phyloP scores from a whole-genome alignment of 495 filamentous ascomycete genomes.

The Penicillium dipodomyicola region DNA sequence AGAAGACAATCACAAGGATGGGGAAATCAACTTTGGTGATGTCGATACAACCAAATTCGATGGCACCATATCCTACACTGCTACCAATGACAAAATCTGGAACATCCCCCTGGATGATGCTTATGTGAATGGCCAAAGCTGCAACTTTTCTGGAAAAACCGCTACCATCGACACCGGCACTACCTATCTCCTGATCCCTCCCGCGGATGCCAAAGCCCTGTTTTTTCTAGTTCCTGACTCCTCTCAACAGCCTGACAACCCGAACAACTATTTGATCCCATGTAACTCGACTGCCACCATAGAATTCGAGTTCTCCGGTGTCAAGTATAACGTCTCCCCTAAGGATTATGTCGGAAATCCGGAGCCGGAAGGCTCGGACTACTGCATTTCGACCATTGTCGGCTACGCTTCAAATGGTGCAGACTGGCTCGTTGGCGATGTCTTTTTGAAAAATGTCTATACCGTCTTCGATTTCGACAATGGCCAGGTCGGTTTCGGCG shows the following conservation, averaged over 20 bases:
- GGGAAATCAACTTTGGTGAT: conserved; percentile 73
- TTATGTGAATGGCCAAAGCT: conserved; percentile 53
- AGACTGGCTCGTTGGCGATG: conserved; percentile 76
- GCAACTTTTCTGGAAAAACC: conserved; percentile 48
- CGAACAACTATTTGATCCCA: conserved; percentile 62
- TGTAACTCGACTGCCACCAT: conserved; percentile 59
- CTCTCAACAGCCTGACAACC: conserved; percentile 30
- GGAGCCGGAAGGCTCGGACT: conserved; percentile 26
- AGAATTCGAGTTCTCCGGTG: conserved; percentile 53
- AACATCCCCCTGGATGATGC: conserved; percentile 64
- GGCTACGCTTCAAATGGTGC: conserved; percentile 45
- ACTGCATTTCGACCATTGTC: conserved; percentile 65
- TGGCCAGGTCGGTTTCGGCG: conserved; percentile 40
- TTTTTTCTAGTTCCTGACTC: conserved; percentile 66
- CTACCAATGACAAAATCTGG: conserved; percentile 55
- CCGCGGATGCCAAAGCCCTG: conserved; percentile 59
- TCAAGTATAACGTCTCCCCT: conserved; percentile 61
- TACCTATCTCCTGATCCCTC: conserved; percentile 67
- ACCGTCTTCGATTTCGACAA: conserved; percentile 71
- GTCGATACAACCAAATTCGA: conserved; percentile 62
- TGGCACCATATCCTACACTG: conserved; percentile 63
- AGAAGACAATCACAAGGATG: conserved; percentile 63
- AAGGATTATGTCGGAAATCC: conserved; percentile 65
- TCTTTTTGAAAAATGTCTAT: conserved; percentile 91
- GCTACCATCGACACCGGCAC: conserved; percentile 83